A percentile compares a stretch with the other conserved stretches of the same genome.
These are phyloP conservation scores for Kwoniella heveanensis DNA, from an alignment of 768 basidiomycete species.

Conservation along the genomic window DNA sequence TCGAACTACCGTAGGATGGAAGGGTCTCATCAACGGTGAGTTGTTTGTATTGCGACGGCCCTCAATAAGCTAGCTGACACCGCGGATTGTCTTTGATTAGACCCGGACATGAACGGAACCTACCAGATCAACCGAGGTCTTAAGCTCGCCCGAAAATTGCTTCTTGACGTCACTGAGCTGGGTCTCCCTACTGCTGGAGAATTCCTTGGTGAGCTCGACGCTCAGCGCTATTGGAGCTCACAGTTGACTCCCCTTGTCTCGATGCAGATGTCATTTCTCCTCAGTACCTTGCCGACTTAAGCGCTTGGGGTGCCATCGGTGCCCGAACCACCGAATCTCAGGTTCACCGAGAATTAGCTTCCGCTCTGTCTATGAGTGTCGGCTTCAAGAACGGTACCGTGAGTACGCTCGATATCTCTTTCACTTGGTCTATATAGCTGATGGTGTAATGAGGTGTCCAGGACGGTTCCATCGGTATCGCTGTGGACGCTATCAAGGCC, in stretches of 20 bases:
- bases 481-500: slow-evolving; percentile 92
- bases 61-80: not conserved
- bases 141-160: slow-evolving; percentile 78
- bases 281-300: slow-evolving; percentile 57
- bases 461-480: slow-evolving; percentile 86
- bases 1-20: slow-evolving; percentile 96
- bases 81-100: slow-evolving; percentile 27
- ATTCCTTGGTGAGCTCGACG: slow-evolving; percentile 64
- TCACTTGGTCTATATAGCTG: not conserved
- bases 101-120: slow-evolving; percentile 84
- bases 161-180: slow-evolving; percentile 84
- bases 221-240: not conserved
- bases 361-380: slow-evolving; percentile 83
- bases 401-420: slow-evolving; percentile 6
- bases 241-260: not conserved
- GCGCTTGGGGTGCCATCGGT: slow-evolving; percentile 67
- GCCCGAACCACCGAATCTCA: slow-evolving; percentile 58
- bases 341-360: slow-evolving; percentile 56
- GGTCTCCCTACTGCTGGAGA: slow-evolving; percentile 96
- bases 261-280: slow-evolving; percentile 58
- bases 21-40: slow-evolving; percentile 87
- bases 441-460: slow-evolving; percentile 9
- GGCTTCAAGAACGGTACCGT: slow-evolving; percentile 97
- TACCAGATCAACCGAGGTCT: slow-evolving; percentile 98
- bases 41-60: not conserved